Evolutionary conservation across 169 alveolate genomes (phyloP).

Genomic region (Amoebophrya sp.): DNA sequence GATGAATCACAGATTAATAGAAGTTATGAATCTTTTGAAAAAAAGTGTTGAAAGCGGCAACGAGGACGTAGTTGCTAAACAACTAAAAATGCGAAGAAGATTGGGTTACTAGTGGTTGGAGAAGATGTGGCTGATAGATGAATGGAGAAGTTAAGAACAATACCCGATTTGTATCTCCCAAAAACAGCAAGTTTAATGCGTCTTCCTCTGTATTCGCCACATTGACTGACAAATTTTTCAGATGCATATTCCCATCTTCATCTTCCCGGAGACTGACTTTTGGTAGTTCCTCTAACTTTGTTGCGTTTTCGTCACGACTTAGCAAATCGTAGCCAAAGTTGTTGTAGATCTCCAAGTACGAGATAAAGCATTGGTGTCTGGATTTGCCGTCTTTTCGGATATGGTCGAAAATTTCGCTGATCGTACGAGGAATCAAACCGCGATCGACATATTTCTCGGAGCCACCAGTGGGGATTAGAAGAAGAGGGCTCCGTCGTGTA

Average conservation of each 20-base stretch:
- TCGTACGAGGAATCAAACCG: neutral
- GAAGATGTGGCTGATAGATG: conserved; percentile 29
- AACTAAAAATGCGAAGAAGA: neutral
- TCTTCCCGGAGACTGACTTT: neutral
- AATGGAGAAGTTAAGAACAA: conserved; percentile 56
- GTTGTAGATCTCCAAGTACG: conserved; percentile 19
- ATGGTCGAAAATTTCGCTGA: neutral
- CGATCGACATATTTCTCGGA: neutral
- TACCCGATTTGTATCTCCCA: conserved; percentile 89
- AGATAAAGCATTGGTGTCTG: neutral
- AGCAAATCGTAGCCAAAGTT: neutral
- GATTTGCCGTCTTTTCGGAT: neutral
- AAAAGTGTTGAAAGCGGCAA: neutral
- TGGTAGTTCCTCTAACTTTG: neutral
- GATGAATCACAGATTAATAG: neutral
- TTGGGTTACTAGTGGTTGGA: neutral
- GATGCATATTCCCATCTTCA: conserved; percentile 51
- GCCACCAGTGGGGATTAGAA: conserved; percentile 21
- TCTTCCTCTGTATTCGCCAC: conserved; percentile 82
- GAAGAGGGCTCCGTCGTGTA: too few relatives aligned
- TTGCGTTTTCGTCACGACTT: neutral
- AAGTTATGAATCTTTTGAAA: neutral
- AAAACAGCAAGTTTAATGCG: conserved; percentile 78
- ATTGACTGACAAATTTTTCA: conserved; percentile 78
- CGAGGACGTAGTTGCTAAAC: neutral